Evolutionary conservation across 306 rosid species (phyloP).

Genomic region (Lathyrus aphaca): DNA sequence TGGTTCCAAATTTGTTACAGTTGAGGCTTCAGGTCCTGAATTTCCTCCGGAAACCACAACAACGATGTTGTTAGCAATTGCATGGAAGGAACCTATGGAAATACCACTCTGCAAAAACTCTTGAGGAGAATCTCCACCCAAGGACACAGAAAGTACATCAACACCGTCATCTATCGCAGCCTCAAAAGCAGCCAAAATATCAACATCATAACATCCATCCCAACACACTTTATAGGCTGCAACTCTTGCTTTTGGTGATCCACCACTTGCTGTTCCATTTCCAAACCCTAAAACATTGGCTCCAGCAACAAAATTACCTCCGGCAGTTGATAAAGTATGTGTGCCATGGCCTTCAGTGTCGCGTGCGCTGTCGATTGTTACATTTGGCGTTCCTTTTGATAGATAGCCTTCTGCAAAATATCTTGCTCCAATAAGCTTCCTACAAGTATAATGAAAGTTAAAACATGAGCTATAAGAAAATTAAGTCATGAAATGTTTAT

Average conservation of each 20-base stretch:
- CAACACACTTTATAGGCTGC: slow-evolving; percentile 85
- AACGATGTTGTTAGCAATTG: slow-evolving; percentile 42
- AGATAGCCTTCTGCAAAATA: slow-evolving; percentile 57
- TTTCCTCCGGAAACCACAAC: slow-evolving; percentile 66
- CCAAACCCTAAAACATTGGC: slow-evolving; percentile 59
- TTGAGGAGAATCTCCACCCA: slow-evolving; percentile 7
- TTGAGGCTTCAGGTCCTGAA: slow-evolving; percentile 40
- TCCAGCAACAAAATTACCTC: slow-evolving; percentile 58
- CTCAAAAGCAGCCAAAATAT: slow-evolving; percentile 72
- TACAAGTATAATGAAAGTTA: slow-evolving; percentile 3
- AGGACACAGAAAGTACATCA: slow-evolving; percentile 61
- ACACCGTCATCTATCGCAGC: slow-evolving; percentile 80
- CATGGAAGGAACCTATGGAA: slow-evolving; percentile 70
- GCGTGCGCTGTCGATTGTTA: slow-evolving; percentile 36
- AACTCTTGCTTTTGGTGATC: slow-evolving; percentile 78
- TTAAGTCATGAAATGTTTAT: no score
- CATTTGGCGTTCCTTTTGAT: neutral
- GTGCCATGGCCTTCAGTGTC: slow-evolving; percentile 80
- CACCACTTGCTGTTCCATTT: slow-evolving; percentile 83
- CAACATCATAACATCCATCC: slow-evolving; percentile 61
- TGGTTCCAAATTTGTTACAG: slow-evolving; percentile 46
- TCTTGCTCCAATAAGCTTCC: slow-evolving; percentile 89
- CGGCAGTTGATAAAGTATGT: slow-evolving; percentile 92
- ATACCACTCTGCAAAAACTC: slow-evolving; percentile 28
- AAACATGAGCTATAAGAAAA: neutral